Conservation (phyloP, 2,329 filamentous ascomycete species). For the Furcasterigmium furcatum region DNA sequence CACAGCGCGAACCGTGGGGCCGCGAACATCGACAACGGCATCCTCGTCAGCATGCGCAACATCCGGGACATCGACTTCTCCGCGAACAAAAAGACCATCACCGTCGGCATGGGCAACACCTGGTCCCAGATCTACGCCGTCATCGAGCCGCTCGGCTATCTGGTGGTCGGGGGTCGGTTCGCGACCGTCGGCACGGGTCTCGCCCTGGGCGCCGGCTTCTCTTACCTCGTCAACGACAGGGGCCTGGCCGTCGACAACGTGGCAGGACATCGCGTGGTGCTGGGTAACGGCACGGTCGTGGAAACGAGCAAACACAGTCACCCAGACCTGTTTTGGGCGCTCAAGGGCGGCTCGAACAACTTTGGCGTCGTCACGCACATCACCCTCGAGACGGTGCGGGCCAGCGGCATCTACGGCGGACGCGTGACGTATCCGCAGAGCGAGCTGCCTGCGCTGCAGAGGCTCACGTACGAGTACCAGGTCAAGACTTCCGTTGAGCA, state of each 20-base stretch:
- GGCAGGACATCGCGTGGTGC: not conserved
- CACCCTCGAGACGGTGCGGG: conserved; percentile 18
- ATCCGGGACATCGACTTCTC: conserved; percentile 5
- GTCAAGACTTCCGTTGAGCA: not conserved
- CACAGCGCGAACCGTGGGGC: conserved; percentile 11
- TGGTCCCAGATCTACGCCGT: conserved; percentile 8
- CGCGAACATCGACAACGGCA: conserved; percentile 11
- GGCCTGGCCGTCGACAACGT: not conserved
- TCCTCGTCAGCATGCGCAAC: conserved; percentile 10
- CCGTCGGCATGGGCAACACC: conserved; percentile 8
- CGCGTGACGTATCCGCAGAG: not conserved
- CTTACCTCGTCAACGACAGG: not conserved
- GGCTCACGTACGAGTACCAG: not conserved
- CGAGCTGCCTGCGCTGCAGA: not conserved
- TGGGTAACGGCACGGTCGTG: not conserved
- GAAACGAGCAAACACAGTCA: conserved; percentile 24
- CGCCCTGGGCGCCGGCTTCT: conserved; percentile 3
- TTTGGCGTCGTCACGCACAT: conserved; percentile 17
- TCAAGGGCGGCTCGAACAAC: conserved; percentile 14
- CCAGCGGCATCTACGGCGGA: not conserved
- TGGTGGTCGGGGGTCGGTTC: conserved; percentile 9
- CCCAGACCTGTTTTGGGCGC: conserved; percentile 28
- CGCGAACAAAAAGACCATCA: conserved; percentile 3
- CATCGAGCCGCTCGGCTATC: conserved; percentile 7
- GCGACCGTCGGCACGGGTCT: conserved; percentile 9